Evolutionary conservation across 2,329 filamentous ascomycete species (phyloP).

Genomic region (Diaporthe velutina): DNA sequence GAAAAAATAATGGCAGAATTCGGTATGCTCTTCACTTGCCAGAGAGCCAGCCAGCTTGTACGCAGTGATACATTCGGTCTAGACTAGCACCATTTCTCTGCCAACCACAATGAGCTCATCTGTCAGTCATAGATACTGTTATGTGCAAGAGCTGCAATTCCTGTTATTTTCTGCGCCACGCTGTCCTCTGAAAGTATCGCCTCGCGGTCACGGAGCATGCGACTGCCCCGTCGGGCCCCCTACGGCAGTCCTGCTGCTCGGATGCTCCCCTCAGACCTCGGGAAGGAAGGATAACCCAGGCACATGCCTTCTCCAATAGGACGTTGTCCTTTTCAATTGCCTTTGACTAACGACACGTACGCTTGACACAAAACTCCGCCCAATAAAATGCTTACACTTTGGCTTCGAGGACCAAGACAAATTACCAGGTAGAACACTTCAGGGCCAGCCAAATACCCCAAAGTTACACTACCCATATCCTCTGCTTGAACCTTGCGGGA

Average conservation of each 20-base stretch:
- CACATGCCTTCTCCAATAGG: background rate
- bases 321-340: background rate
- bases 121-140: conserved; percentile 1
- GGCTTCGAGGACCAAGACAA: background rate
- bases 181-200: background rate
- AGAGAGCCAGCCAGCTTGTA: too few species aligned
- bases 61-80: background rate
- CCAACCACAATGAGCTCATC: conserved; percentile 21
- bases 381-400: background rate
- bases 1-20: background rate
- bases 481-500: background rate
- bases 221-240: conserved; percentile 1
- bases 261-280: conserved; percentile 6
- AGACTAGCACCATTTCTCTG: background rate
- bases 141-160: background rate
- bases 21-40: background rate
- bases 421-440: too few species aligned
- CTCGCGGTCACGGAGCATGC: conserved; percentile 14
- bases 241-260: background rate
- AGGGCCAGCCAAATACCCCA: background rate
- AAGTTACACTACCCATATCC: background rate
- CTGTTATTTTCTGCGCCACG: background rate
- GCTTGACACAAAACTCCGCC: background rate
- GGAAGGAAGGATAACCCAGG: conserved; percentile 8
- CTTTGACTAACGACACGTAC: background rate